Base-by-base conservation (phyloP, 371 early-diverging fungal species). In the Mortierella sp. region DNA sequence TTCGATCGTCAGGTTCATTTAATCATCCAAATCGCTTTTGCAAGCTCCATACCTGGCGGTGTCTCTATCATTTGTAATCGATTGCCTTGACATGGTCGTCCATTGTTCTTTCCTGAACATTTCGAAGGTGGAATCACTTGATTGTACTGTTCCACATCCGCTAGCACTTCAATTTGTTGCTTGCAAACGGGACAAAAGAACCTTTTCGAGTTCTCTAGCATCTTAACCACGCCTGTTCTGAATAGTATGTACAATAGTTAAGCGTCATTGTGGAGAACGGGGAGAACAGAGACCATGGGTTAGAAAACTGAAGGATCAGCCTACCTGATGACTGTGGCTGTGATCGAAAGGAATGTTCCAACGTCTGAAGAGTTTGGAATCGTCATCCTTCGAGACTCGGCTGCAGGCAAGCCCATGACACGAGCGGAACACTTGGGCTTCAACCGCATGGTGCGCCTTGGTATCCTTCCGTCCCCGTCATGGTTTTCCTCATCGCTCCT, bases 121-220 rank as follows among this genome's bases (percentile, higher is more conserved):
- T 64, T 58, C 5, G 71, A 68, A 5, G 93, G 92, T 46, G 67
- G 76, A 1, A 82, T 71, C 2, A 91, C 81, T 34, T 72, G 58
- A 58, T 86, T 87, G 72, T 84, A 85, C 48, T 87, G 84, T 61
- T 90, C 90, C 41, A 87, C 59, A 49, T 91, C 91, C 6, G 88
- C 86, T 0, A 61, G 18, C 5, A 89, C 82, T 0, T 46, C 42
- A 54, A 91, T 89, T 1, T 39, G 19, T 10, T 79, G 73, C 21
- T 84, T 81, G 62, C 89, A 89, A 26, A 78, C 78, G 24, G 61
- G 9, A 62, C 91, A 91, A 19, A 52, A 47, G 55, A 64, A 88
- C 5, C 61, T 46, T 34, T 81, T 74, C 31, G 71, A 69, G 41
- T 81, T 81, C 57, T 90, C 90, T 61, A 90, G 60, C 86, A 92